These are phyloP conservation scores for Stentor coeruleus DNA, from an alignment of 73 alveolate species.

Conservation along the genomic window DNA sequence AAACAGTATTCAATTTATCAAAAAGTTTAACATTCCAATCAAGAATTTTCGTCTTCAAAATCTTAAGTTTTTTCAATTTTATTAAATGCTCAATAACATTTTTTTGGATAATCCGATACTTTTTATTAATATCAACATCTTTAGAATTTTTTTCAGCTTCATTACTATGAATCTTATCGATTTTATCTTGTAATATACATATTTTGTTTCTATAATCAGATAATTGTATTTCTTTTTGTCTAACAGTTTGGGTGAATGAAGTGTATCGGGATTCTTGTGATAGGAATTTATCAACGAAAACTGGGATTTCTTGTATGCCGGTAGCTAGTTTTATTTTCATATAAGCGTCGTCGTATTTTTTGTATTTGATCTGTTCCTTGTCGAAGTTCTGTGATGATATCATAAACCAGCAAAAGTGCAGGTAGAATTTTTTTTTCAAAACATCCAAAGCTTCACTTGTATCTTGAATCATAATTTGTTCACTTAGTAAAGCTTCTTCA, in stretches of 20 bases:
- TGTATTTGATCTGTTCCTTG: neutral
- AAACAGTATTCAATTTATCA: too few species aligned
- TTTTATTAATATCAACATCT: neutral
- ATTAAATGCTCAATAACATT: neutral
- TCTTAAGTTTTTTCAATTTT: neutral
- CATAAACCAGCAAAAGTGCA: neutral
- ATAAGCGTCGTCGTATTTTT: constrained; percentile 3
- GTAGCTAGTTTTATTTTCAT: neutral
- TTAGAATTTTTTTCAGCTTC: neutral
- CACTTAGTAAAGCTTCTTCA: neutral
- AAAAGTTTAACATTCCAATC: neutral
- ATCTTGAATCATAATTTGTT: neutral
- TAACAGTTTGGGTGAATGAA: neutral
- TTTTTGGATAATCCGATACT: neutral
- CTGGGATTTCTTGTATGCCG: neutral
- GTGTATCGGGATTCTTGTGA: constrained; percentile 4
- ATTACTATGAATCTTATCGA: neutral
- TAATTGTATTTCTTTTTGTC: neutral
- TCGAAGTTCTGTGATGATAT: neutral
- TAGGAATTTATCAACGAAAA: neutral
- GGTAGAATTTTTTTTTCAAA: too few species aligned
- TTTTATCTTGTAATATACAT: neutral
- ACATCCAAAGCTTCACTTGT: neutral
- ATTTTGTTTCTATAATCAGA: neutral
- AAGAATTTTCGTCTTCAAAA: too few species aligned